Conservation (phyloP, 768 basidiomycete species). For the Boletus tomentosulus region DNA sequence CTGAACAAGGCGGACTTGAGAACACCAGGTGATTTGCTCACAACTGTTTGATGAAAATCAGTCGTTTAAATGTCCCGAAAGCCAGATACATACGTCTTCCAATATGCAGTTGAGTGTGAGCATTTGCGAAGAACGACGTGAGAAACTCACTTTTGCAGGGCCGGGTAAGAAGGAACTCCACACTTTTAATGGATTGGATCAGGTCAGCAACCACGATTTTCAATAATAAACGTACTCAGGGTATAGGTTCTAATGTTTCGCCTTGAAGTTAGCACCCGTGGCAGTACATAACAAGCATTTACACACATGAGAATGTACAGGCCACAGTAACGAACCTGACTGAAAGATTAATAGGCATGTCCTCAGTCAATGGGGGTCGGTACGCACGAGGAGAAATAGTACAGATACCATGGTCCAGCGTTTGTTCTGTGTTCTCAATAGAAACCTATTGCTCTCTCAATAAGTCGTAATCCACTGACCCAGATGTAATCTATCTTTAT, state of each 20-base stretch:
- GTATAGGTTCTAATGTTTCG: not conserved
- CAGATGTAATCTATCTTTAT: constrained; percentile 5
- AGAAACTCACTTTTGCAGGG: not conserved
- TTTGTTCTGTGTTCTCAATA: not conserved
- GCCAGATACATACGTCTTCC: not conserved
- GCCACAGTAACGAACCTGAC: constrained; percentile 6
- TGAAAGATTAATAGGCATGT: not conserved
- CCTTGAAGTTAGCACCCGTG: not conserved
- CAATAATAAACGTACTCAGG: not conserved
- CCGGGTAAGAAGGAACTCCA: constrained; percentile 4
- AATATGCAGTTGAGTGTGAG: not conserved
- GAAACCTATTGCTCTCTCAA: not conserved
- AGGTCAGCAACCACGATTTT: not conserved
- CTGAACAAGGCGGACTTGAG: not conserved
- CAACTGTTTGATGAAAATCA: constrained; percentile 1
- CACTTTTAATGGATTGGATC: not conserved
- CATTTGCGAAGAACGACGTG: not conserved
- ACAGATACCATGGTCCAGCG: not conserved
- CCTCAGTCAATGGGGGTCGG: not conserved
- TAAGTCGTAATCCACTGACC: not conserved
- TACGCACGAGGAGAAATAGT: not conserved
- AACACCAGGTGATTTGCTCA: not conserved
- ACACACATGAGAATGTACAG: constrained; percentile 1
- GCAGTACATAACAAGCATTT: not conserved
- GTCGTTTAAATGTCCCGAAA: not conserved